Percentiles rank a stretch among this genome's conserved stretches.
Evolutionary conservation across 768 basidiomycete genomes (phyloP).

Genomic region (Hygrophorus pudorinus): DNA sequence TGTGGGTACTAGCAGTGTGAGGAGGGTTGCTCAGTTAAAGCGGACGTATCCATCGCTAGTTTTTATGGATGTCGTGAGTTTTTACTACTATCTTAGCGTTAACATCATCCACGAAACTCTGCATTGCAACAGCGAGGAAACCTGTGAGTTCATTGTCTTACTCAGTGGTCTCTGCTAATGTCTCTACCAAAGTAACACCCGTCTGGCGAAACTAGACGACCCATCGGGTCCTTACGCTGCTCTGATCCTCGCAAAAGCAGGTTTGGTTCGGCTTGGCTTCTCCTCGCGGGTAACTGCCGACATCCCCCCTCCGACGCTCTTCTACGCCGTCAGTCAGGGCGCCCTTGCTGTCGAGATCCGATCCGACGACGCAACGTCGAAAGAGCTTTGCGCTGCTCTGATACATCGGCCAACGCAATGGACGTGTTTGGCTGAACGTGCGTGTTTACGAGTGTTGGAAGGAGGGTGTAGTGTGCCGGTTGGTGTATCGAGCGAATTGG

Average conservation of each 20-base stretch:
- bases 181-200: slow-evolving; percentile 58
- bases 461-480: slow-evolving; percentile 98
- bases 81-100: not conserved
- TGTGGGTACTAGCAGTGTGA: slow-evolving; percentile 92
- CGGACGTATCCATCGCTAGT: slow-evolving; percentile 63
- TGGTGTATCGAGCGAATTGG: slow-evolving; percentile 55
- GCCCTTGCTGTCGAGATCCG: slow-evolving; percentile 85
- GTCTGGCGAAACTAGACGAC: slow-evolving; percentile 84
- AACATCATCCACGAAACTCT: not conserved
- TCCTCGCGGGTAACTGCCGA: slow-evolving; percentile 67
- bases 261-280: slow-evolving; percentile 73
- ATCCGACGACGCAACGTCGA: slow-evolving; percentile 46
- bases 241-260: slow-evolving; percentile 88
- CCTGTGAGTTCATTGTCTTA: slow-evolving; percentile 41
- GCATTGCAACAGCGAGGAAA: slow-evolving; percentile 60
- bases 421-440: slow-evolving; percentile 76
- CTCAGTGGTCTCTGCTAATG: not conserved
- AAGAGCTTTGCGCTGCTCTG: slow-evolving; percentile 53
- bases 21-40: slow-evolving; percentile 84
- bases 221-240: slow-evolving; percentile 73
- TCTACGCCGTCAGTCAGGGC: slow-evolving; percentile 91
- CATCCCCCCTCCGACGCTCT: slow-evolving; percentile 63
- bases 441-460: slow-evolving; percentile 80
- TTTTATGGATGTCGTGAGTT: slow-evolving; percentile 83
- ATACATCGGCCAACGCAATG: slow-evolving; percentile 74